phyloP scores from a whole-genome alignment of 441 rosid genomes.

The Erodium trifolium region DNA sequence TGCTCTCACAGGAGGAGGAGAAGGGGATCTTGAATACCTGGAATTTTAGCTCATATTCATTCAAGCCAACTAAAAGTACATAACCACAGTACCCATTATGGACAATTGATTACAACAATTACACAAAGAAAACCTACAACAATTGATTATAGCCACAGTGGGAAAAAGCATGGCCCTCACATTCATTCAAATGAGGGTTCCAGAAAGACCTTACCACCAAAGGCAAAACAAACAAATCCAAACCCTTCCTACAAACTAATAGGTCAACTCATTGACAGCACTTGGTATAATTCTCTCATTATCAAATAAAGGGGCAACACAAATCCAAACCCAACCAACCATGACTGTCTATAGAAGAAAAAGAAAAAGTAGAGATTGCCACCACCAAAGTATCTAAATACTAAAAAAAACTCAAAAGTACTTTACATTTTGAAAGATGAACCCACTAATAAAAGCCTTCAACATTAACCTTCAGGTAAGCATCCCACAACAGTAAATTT shows the following conservation, averaged over 20 bases:
- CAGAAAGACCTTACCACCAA: background rate
- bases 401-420: background rate
- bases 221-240: background rate
- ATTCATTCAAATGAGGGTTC: background rate
- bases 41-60: constrained; percentile 1
- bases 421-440: background rate
- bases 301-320: background rate
- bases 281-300: background rate
- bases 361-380: background rate
- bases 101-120: no score
- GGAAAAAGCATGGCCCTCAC: background rate
- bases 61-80: background rate
- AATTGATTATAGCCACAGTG: background rate
- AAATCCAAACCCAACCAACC: no score
- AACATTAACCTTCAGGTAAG: background rate
- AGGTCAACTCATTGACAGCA: background rate
- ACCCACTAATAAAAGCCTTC: background rate
- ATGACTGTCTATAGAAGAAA: no score
- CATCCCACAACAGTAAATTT: background rate
- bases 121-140: background rate
- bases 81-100: no score
- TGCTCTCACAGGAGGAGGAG: constrained; percentile 46
- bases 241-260: background rate
- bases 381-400: background rate
- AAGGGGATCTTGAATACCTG: constrained; percentile 63